phyloP scores from a whole-genome alignment of 1,284 basidiomycete species.

The Cyathus pygmaeus region DNA sequence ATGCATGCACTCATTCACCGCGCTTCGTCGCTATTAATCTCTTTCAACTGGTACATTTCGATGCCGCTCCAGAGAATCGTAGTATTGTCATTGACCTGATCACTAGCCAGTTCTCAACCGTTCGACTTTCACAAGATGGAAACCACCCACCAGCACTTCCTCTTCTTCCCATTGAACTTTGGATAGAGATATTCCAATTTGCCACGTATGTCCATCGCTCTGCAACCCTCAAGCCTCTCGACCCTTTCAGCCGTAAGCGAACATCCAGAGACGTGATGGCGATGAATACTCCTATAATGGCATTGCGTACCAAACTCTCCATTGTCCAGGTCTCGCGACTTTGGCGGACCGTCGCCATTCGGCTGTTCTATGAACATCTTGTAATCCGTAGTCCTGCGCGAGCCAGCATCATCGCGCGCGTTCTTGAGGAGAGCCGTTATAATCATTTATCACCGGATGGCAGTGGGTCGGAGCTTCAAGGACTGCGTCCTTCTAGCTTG shows the following conservation, averaged over 20 bases:
- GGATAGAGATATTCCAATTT: constrained; percentile 67
- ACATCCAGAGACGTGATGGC: constrained; percentile 50
- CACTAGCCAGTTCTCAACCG: constrained; percentile 17
- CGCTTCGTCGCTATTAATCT: constrained; percentile 20
- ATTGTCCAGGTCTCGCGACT: constrained; percentile 59
- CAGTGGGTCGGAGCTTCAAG: constrained; percentile 5
- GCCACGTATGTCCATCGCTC: constrained; percentile 57
- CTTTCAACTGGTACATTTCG: constrained; percentile 44
- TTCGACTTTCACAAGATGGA: constrained; percentile 9
- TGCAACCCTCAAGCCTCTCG: constrained; percentile 48
- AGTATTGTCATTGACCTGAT: constrained; percentile 22
- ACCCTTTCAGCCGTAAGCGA: constrained; percentile 50
- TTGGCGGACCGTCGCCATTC: constrained; percentile 57
- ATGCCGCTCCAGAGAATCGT: constrained; percentile 12
- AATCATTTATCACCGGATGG: not conserved
- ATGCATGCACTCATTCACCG: constrained; percentile 37
- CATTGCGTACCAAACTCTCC: constrained; percentile 57
- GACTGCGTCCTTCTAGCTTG: constrained; percentile 1
- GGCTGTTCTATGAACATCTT: constrained; percentile 60
- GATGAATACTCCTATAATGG: constrained; percentile 49
- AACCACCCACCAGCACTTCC: constrained; percentile 20
- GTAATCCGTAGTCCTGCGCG: constrained; percentile 53
- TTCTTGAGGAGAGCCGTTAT: constrained; percentile 35
- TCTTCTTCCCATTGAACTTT: constrained; percentile 61
- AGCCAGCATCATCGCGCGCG: constrained; percentile 43